Conservation (phyloP, 2,329 filamentous ascomycete species). For the Monosporascus sp. region DNA sequence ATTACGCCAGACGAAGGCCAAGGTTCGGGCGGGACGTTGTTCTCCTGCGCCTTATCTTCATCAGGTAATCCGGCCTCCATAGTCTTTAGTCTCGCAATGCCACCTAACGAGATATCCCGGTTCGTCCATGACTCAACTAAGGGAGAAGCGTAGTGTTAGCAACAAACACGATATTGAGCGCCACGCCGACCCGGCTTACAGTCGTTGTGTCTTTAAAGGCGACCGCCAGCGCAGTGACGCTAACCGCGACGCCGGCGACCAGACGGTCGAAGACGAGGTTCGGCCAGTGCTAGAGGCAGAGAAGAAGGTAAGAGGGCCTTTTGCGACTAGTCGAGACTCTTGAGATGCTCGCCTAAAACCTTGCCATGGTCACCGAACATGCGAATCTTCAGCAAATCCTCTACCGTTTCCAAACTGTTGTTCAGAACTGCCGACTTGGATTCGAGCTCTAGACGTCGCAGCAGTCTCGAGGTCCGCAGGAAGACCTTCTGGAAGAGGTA, state of each 20-base stretch:
- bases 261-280: conserved; percentile 45
- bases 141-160: conserved; percentile 29
- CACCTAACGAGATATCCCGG: conserved; percentile 31
- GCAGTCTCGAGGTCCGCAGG: conserved; percentile 50
- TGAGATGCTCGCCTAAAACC: conserved; percentile 29
- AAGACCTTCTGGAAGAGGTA: conserved; percentile 47
- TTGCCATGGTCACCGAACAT: conserved; percentile 40
- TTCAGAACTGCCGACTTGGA: conserved; percentile 41
- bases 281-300: conserved; percentile 48
- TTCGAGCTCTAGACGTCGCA: conserved; percentile 51
- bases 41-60: no score
- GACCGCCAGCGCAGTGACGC: conserved; percentile 20
- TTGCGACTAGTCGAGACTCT: conserved; percentile 24
- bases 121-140: conserved; percentile 28
- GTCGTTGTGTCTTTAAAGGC: conserved; percentile 11
- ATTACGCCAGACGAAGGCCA: conserved; percentile 26
- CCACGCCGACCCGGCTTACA: conserved; percentile 29
- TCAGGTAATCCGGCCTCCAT: conserved; percentile 19
- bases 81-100: conserved; percentile 26
- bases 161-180: conserved; percentile 30
- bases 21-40: background rate
- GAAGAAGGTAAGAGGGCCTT: conserved; percentile 37
- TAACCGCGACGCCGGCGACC: conserved; percentile 40
- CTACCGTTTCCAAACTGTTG: conserved; percentile 33
- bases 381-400: conserved; percentile 41